Conservation (phyloP, 179 eudicot species). For the Nepenthes alata region DNA sequence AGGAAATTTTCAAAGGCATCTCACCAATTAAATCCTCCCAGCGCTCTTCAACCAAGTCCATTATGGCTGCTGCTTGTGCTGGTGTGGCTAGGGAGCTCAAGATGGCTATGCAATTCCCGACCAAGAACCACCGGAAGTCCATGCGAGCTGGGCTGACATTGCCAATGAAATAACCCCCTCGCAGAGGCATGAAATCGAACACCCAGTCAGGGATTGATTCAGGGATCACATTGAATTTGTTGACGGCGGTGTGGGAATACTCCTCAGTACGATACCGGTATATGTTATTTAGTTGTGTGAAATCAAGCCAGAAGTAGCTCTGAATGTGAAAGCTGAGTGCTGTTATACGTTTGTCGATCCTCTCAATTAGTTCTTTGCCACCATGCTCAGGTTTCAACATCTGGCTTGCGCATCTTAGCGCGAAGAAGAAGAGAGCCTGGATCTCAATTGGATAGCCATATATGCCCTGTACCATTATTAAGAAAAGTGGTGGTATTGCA, state of each 20-base stretch:
- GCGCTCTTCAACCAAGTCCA: constrained; percentile 42
- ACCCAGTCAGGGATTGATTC: constrained; percentile 41
- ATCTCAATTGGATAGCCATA: constrained; percentile 45
- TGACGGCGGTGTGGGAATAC: constrained; percentile 41
- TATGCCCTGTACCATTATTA: constrained; percentile 27
- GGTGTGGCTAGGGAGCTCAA: constrained; percentile 30
- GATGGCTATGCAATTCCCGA: constrained; percentile 42
- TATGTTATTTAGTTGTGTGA: constrained; percentile 38
- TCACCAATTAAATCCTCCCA: constrained; percentile 44
- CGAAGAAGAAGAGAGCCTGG: constrained; percentile 46
- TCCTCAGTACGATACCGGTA: constrained; percentile 35
- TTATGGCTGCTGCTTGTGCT: constrained; percentile 34
- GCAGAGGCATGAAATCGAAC: constrained; percentile 33
- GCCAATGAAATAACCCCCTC: constrained; percentile 38
- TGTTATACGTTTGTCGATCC: constrained; percentile 26
- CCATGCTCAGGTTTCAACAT: constrained; percentile 34
- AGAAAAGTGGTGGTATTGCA: neutral
- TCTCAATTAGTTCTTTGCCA: constrained; percentile 31
- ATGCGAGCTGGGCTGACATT: constrained; percentile 52
- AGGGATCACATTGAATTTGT: constrained; percentile 35
- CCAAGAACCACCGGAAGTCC: constrained; percentile 48
- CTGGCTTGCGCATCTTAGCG: constrained; percentile 27
- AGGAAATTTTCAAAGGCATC: constrained; percentile 38
- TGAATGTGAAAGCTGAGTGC: constrained; percentile 39
- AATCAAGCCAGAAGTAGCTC: constrained; percentile 41